Percentiles rank a stretch among this genome's conserved stretches.
phyloP scores from a whole-genome alignment of 148 eudicot species.

The Drosera capensis region DNA sequence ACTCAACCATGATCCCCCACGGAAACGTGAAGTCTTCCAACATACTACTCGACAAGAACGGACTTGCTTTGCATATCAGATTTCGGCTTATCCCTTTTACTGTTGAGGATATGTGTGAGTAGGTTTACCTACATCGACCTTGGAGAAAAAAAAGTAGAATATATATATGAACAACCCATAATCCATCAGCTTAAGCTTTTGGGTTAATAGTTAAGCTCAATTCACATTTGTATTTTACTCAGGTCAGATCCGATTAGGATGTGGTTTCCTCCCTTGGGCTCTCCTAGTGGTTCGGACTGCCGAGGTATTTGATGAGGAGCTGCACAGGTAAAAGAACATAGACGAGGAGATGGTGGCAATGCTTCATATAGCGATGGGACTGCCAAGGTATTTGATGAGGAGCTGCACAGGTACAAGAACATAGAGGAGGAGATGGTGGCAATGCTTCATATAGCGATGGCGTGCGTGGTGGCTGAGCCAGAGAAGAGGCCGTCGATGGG shows the following conservation, averaged over 20 bases:
- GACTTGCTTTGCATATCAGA: constrained; percentile 70
- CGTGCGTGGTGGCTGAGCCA: constrained; percentile 51
- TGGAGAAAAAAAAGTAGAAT: constrained; percentile 35
- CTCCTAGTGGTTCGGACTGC: no score
- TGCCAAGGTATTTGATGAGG: constrained; percentile 81
- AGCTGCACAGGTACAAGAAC: constrained; percentile 83
- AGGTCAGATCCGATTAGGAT: no score
- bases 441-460: constrained; percentile 88
- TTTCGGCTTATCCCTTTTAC: constrained; percentile 67
- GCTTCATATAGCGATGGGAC: constrained; percentile 96
- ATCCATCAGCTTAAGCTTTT: no score
- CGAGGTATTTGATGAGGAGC: constrained; percentile 31
- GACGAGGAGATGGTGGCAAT: constrained; percentile 79
- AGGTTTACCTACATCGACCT: constrained; percentile 77
- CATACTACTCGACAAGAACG: constrained; percentile 70
- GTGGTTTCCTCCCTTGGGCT: no score
- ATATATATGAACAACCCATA: no score
- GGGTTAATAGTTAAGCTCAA: no score
- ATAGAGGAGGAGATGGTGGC: constrained; percentile 87
- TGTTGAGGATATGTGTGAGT: constrained; percentile 57
- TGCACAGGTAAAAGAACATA: constrained; percentile 45
- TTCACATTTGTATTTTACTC: no score
- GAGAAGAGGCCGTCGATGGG: constrained; percentile 84
- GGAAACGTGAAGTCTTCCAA: constrained; percentile 84
- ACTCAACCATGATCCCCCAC: constrained; percentile 60